These are phyloP conservation scores for Pneumocystis jirovecii DNA, from an alignment of 1,139 yeast genomes.

Conservation along the genomic window DNA sequence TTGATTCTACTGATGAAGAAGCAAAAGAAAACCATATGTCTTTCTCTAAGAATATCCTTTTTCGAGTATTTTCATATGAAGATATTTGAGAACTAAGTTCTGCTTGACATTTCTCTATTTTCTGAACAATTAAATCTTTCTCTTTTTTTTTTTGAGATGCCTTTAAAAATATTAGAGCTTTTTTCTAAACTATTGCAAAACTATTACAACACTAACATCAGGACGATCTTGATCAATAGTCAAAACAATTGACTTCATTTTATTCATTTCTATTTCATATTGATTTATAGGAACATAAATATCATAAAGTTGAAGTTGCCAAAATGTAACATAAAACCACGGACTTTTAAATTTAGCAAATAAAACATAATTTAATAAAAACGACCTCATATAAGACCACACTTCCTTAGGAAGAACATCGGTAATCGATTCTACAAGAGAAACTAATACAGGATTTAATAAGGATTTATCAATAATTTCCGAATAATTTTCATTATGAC, in stretches of 20 bases:
- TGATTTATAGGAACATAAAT: constrained; percentile 39
- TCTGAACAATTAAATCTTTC: background rate
- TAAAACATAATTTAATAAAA: background rate
- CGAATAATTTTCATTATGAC: background rate
- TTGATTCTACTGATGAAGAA: background rate
- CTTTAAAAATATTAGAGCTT: background rate
- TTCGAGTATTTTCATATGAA: constrained; percentile 24
- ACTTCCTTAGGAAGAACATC: background rate
- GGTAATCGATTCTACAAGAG: background rate
- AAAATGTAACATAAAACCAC: constrained; percentile 45
- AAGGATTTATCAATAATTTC: background rate
- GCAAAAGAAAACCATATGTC: constrained; percentile 20
- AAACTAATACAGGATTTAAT: background rate
- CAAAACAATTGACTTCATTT: background rate
- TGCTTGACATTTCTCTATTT: background rate
- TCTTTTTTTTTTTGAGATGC: background rate
- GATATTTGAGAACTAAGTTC: constrained; percentile 23
- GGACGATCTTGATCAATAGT: constrained; percentile 1
- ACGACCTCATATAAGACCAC: background rate
- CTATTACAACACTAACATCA: background rate
- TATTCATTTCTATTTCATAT: constrained; percentile 34
- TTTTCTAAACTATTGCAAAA: background rate
- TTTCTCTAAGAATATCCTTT: constrained; percentile 24
- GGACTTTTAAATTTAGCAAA: constrained; percentile 14
- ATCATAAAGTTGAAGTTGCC: constrained; percentile 67